Evolutionary conservation across 345 rosid species (phyloP).

Genomic region (Syzygium grande): DNA sequence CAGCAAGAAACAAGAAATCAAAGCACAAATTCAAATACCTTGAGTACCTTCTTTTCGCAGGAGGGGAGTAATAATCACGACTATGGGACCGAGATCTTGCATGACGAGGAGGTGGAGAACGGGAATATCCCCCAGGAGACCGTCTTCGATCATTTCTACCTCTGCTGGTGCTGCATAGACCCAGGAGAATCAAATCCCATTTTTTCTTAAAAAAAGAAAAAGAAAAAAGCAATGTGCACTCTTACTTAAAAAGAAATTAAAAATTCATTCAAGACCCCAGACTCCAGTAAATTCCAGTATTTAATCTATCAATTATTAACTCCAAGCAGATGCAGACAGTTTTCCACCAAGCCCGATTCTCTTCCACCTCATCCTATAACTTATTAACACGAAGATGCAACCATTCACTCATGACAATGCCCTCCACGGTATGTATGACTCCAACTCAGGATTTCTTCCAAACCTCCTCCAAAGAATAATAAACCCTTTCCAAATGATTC

Average conservation of each 20-base stretch:
- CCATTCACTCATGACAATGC: not conserved
- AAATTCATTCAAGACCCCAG: not conserved
- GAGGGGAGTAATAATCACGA: slow-evolving; percentile 54
- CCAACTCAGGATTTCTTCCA: not conserved
- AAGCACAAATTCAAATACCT: slow-evolving; percentile 22
- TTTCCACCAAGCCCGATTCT: not conserved
- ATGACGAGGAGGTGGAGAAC: slow-evolving; percentile 61
- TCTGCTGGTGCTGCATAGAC: slow-evolving; percentile 24
- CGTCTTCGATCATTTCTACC: slow-evolving; percentile 45
- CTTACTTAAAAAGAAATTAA: not conserved
- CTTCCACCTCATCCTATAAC: not conserved
- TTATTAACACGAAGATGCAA: not conserved
- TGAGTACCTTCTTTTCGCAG: slow-evolving; percentile 50
- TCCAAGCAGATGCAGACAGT: not conserved
- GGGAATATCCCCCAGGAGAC: slow-evolving; percentile 59
- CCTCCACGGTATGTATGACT: not conserved
- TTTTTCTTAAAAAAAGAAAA: not conserved
- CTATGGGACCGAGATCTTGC: slow-evolving; percentile 63
- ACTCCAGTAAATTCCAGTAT: not conserved
- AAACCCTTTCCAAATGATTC: not conserved
- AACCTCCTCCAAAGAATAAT: not conserved
- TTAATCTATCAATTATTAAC: not conserved
- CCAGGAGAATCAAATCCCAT: not conserved
- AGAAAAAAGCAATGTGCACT: not conserved
- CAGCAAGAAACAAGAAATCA: not conserved